These are phyloP conservation scores for Pestalotiopsis sp. DNA, from an alignment of 2,329 filamentous ascomycete species.

Conservation along the genomic window DNA sequence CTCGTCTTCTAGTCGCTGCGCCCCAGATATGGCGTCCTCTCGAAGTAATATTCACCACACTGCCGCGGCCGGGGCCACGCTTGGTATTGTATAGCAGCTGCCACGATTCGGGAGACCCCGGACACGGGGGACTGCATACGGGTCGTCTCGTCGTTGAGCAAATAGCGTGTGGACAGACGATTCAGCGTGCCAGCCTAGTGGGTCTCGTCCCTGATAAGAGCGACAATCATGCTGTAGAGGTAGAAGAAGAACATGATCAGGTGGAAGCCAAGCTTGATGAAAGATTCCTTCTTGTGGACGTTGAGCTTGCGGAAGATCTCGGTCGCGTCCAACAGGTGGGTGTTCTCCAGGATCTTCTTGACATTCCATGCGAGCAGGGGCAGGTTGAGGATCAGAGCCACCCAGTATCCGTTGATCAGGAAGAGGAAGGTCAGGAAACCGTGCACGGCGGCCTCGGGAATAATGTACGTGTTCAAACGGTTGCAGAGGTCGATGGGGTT, in stretches of 20 bases:
- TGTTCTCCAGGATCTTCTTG: conserved; percentile 98
- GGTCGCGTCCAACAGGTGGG: conserved; percentile 93
- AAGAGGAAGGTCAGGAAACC: conserved; percentile 95
- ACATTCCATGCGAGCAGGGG: conserved; percentile 91
- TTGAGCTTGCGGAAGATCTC: conserved; percentile 99
- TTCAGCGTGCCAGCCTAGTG: conserved; percentile 52
- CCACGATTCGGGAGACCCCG: neutral
- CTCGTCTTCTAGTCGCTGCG: neutral
- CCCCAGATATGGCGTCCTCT: neutral
- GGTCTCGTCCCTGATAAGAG: conserved; percentile 92
- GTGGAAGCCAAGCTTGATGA: conserved; percentile 98
- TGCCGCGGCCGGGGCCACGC: neutral
- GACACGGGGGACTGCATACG: neutral
- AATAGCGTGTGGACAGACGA: neutral
- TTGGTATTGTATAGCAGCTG: neutral
- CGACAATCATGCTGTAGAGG: conserved; percentile 98
- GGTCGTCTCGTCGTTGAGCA: neutral
- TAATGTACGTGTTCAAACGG: conserved; percentile 98
- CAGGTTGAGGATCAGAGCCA: conserved; percentile 88
- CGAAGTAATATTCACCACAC: neutral
- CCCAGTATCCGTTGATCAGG: conserved; percentile 98
- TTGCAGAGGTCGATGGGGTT: conserved; percentile 99
- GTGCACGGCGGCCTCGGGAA: conserved; percentile 97
- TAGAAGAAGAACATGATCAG: conserved; percentile 99
- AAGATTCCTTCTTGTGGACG: conserved; percentile 99